Conservation (phyloP, 2,329 filamentous ascomycete species). For the Balansia obtecta region DNA sequence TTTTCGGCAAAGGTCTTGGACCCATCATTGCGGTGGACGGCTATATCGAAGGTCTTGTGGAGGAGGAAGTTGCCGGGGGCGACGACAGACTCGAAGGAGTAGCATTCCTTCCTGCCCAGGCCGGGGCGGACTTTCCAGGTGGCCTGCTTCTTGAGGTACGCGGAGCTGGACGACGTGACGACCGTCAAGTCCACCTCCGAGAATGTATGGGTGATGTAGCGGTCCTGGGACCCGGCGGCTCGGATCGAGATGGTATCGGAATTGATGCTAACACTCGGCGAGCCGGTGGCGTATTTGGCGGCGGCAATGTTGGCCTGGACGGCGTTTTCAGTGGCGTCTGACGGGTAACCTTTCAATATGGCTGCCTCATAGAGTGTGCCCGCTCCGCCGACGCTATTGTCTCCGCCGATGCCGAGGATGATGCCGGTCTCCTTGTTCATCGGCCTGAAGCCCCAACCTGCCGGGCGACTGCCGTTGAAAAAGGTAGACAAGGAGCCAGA, state of each 20-base stretch:
- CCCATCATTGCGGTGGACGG: constrained; percentile 37
- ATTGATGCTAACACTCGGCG: too few species aligned
- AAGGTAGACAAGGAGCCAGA: constrained; percentile 44
- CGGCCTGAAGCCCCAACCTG: constrained; percentile 31
- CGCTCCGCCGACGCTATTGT: constrained; percentile 46
- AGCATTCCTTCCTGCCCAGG: constrained; percentile 42
- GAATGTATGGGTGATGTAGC: constrained; percentile 40
- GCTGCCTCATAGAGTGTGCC: constrained; percentile 55
- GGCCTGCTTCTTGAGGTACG: constrained; percentile 35
- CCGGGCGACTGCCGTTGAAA: constrained; percentile 44
- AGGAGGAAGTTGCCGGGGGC: constrained; percentile 45
- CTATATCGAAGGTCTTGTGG: constrained; percentile 40
- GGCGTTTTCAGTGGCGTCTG: constrained; percentile 42
- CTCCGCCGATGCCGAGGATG: constrained; percentile 58
- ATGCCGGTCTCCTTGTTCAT: constrained; percentile 56
- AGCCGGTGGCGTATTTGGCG: constrained; percentile 10
- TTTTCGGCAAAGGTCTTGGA: constrained; percentile 46
- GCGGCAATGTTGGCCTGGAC: constrained; percentile 47
- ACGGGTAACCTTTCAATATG: constrained; percentile 43
- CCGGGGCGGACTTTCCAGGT: constrained; percentile 42
- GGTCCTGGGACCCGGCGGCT: constrained; percentile 39
- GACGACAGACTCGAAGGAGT: constrained; percentile 48
- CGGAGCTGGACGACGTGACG: constrained; percentile 36
- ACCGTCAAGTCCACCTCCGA: constrained; percentile 40
- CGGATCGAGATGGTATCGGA: constrained; percentile 44